phyloP scores from a whole-genome alignment of 352 stramenopile species.

The Globisporangium splendens region DNA sequence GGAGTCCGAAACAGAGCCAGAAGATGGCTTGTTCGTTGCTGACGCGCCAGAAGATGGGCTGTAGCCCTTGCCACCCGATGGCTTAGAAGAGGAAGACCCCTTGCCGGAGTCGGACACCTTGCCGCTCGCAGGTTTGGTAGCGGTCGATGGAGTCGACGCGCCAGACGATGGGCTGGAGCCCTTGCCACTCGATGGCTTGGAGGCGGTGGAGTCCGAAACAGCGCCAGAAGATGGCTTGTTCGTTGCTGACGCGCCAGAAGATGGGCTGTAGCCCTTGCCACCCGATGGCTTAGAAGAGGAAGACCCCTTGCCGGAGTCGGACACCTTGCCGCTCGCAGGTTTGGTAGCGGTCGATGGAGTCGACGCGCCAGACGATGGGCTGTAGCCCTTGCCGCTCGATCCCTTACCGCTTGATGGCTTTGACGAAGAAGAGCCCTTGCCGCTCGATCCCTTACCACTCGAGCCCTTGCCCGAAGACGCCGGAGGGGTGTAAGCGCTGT shows the following conservation, averaged over 20 bases:
- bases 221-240: too few species aligned
- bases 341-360: constrained; percentile 9
- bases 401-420: constrained; percentile 1
- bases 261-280: not conserved
- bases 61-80: not conserved
- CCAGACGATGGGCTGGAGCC: constrained; percentile 1
- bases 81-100: not conserved
- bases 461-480: constrained; percentile 7
- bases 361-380: constrained; percentile 4
- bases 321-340: constrained; percentile 6
- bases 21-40: not conserved
- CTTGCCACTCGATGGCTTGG: constrained; percentile 3
- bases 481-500: constrained; percentile 5
- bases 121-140: constrained; percentile 7
- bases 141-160: constrained; percentile 6
- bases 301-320: constrained; percentile 7
- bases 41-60: constrained; percentile 7
- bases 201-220: not conserved
- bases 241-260: constrained; percentile 1
- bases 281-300: not conserved
- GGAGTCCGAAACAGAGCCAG: not conserved
- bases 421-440: constrained; percentile 1
- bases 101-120: constrained; percentile 11
- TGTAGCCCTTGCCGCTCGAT: not conserved
- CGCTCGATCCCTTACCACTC: constrained; percentile 6